Conservation (phyloP, 345 rosid species). For the Erysimum cheiranthoides region DNA sequence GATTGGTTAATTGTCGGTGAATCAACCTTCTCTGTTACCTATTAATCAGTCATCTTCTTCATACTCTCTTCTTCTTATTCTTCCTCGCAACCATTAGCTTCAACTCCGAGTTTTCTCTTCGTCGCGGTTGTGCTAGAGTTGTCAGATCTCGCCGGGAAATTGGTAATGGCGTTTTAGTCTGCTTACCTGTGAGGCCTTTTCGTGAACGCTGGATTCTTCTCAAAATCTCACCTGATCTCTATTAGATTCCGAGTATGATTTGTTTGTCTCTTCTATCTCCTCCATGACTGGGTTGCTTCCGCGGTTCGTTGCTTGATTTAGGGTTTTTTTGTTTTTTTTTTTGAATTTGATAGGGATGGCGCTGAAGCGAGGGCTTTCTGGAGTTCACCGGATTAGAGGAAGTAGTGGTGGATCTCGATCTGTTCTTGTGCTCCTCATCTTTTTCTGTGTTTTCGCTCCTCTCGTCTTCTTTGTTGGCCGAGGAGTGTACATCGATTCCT, state of each 20-base stretch:
- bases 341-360: conserved; percentile 58
- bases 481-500: conserved; percentile 57
- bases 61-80: conserved; percentile 1
- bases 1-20: conserved; percentile 42
- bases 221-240: conserved; percentile 12
- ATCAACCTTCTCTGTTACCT: conserved; percentile 10
- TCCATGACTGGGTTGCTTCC: not conserved
- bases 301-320: conserved; percentile 23
- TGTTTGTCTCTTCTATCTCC: not conserved
- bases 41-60: conserved; percentile 29
- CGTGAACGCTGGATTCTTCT: conserved; percentile 35
- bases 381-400: conserved; percentile 52
- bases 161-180: conserved; percentile 21
- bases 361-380: conserved; percentile 67
- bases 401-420: conserved; percentile 73
- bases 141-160: conserved; percentile 38
- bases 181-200: conserved; percentile 4
- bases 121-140: conserved; percentile 15
- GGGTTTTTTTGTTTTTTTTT: conserved; percentile 43
- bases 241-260: conserved; percentile 33
- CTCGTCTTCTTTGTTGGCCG: conserved; percentile 74
- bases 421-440: conserved; percentile 50
- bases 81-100: conserved; percentile 5
- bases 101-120: conserved; percentile 13
- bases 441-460: conserved; percentile 69